Conservation (phyloP, 2,329 filamentous ascomycete species). For the Thielaviopsis punctulata region DNA sequence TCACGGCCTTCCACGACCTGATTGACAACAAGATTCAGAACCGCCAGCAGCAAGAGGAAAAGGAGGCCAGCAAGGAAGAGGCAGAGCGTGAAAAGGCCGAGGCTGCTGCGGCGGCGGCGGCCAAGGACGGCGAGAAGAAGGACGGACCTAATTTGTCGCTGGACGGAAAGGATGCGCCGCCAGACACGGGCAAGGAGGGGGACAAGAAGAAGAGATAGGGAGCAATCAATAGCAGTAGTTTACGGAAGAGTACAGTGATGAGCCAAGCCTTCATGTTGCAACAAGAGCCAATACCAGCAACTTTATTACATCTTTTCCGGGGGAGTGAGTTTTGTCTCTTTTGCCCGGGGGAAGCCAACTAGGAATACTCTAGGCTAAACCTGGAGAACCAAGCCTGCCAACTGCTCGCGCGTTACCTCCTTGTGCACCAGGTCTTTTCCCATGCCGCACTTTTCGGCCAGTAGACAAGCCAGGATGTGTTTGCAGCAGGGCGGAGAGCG, state of each 20-base stretch:
- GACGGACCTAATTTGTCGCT: slow-evolving; percentile 12
- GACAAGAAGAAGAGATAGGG: slow-evolving; percentile 36
- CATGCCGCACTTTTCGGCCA: slow-evolving; percentile 46
- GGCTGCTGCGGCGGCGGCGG: slow-evolving; percentile 14
- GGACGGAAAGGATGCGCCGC: slow-evolving; percentile 31
- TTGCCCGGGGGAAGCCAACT: background rate
- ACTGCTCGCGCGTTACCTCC: slow-evolving; percentile 44
- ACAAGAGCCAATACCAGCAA: too few relatives aligned
- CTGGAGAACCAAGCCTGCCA: slow-evolving; percentile 49
- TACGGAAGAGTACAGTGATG: background rate
- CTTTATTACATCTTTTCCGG: too few relatives aligned
- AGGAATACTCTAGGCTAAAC: slow-evolving; percentile 15
- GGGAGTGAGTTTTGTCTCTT: too few relatives aligned
- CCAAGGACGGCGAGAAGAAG: slow-evolving; percentile 29
- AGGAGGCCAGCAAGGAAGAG: slow-evolving; percentile 71
- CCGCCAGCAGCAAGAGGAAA: slow-evolving; percentile 89
- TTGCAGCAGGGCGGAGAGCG: slow-evolving; percentile 49
- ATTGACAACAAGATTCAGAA: slow-evolving; percentile 99
- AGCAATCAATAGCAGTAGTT: too few relatives aligned
- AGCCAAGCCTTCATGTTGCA: too few relatives aligned
- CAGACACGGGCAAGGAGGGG: slow-evolving; percentile 31
- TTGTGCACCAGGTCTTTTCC: slow-evolving; percentile 26
- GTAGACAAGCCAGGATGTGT: slow-evolving; percentile 69
- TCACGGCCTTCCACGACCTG: slow-evolving; percentile 95
- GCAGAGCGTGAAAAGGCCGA: slow-evolving; percentile 43